Evolutionary conservation across 257 asterid species (phyloP).

Genomic region (Gardenia jasminoides): DNA sequence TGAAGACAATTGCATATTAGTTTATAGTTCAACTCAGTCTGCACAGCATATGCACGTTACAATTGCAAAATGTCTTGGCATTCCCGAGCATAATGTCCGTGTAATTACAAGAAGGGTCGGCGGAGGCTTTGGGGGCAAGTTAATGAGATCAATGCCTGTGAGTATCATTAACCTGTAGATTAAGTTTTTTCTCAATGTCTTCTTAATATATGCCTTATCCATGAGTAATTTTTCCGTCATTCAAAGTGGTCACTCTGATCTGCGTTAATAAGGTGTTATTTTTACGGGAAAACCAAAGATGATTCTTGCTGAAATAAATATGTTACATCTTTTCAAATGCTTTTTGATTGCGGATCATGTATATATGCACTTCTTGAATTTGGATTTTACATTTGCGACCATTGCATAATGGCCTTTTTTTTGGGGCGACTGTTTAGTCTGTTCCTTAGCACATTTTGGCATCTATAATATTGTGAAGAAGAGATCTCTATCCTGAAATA

Average conservation of each 20-base stretch:
- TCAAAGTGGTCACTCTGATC: too few species aligned
- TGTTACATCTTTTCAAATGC: neutral
- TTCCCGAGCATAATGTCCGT: slow-evolving; percentile 66
- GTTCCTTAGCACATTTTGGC: too few species aligned
- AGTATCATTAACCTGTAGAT: slow-evolving; percentile 19
- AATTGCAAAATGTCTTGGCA: slow-evolving; percentile 67
- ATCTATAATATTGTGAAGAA: neutral
- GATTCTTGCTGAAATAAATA: neutral
- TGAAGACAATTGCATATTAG: slow-evolving; percentile 78
- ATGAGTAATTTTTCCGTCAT: too few species aligned
- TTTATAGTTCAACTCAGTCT: slow-evolving; percentile 60
- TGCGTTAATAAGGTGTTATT: too few species aligned
- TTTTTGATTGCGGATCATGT: neutral
- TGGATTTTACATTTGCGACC: neutral
- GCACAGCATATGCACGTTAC: slow-evolving; percentile 50
- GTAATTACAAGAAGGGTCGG: slow-evolving; percentile 75
- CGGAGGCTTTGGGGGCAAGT: slow-evolving; percentile 87
- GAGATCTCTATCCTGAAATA: neutral
- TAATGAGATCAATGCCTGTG: slow-evolving; percentile 49
- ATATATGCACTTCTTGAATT: neutral
- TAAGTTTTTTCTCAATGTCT: too few species aligned
- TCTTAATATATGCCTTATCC: too few species aligned
- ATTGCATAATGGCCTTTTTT: neutral
- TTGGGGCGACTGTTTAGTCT: too few species aligned
- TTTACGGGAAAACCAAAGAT: neutral